Conservation (phyloP, 192 early-diverging fungal genomes). For the Gamsiella multidivaricata region DNA sequence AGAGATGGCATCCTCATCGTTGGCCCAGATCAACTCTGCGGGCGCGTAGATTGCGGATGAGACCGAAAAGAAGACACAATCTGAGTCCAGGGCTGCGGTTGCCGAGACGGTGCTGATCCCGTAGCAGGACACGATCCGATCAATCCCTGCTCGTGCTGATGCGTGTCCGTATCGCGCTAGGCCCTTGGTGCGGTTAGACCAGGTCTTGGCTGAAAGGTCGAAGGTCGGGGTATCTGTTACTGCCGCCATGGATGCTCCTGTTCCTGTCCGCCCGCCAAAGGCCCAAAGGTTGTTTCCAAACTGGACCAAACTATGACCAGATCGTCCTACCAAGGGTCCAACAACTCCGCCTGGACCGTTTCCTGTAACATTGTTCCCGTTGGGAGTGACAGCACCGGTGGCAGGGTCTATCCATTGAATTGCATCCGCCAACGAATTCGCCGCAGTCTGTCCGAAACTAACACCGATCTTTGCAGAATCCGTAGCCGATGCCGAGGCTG, state of each 20-base stretch:
- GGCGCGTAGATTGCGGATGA: not conserved
- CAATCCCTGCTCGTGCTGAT: conserved; percentile 11
- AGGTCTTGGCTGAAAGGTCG: not conserved
- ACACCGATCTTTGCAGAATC: conserved; percentile 9
- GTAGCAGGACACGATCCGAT: conserved; percentile 28
- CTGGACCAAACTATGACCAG: conserved; percentile 23
- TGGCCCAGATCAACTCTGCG: conserved; percentile 4
- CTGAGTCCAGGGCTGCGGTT: not conserved
- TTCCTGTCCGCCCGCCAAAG: conserved; percentile 8
- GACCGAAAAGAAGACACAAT: conserved; percentile 32
- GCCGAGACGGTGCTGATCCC: conserved; percentile 6
- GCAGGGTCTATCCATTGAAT: conserved; percentile 25
- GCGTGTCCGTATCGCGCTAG: conserved; percentile 27
- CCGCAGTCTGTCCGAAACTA: conserved; percentile 11
- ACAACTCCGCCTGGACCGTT: not conserved
- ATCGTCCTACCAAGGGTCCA: not conserved
- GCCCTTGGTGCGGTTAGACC: conserved; percentile 17
- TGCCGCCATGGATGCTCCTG: not conserved
- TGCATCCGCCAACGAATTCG: not conserved
- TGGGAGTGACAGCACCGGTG: not conserved
- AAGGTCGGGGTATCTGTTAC: conserved; percentile 18
- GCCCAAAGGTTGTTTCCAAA: conserved; percentile 24
- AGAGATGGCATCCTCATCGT: not conserved
- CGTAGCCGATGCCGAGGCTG: not conserved
- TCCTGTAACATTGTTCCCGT: not conserved